Base-by-base conservation (phyloP, 441 rosid genomes). In the Croton laevigatus region DNA sequence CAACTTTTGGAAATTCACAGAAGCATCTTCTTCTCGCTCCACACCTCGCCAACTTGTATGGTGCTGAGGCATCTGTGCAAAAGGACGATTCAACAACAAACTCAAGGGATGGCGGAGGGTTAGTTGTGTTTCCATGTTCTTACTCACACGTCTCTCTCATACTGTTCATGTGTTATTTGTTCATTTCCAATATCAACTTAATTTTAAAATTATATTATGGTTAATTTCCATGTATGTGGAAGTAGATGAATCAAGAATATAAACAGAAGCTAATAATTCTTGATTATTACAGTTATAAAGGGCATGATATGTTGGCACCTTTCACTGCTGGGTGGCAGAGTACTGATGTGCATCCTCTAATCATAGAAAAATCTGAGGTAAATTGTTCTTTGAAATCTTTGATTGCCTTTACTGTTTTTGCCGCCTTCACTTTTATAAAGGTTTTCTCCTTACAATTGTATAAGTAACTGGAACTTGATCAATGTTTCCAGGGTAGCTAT, bases 281-380 rank as follows among this genome's bases (percentile, higher is more conserved):
- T 57, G 55, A 36, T 38, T 12, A 44, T 73, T 52, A 66, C 87
- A 94, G 98, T 77, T 88, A 76, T 75, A 91, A 90, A 68, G 96
- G 97, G 61, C 98, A 90, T 84, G 91, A 88, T 79, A 89, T 94
- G 98, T 84, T 94, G 76, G 98, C 97, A 58, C 97, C 97, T 79
- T 94, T 94, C 76, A 91, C 97, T 7, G 94, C 97, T 68, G 98
- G 97, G 20, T 90, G 98, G 98, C 98, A 94, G 68, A 78, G 80
- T 72, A 71, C 85, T 59, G 97, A 90, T 79, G 3, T 85, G 70
- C 66, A 91, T 80, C 98, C 97, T 8, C 80, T 93, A 73, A 73
- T 93, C 72, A 88, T 93, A 19, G 84, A 85, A 1, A 94, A 84
- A 66, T 90, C 98, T 22, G 88, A 91, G 94, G 98, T 84, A 80